Base-by-base conservation (phyloP, 805 yeast genomes). In the Myxozyma geophila region DNA sequence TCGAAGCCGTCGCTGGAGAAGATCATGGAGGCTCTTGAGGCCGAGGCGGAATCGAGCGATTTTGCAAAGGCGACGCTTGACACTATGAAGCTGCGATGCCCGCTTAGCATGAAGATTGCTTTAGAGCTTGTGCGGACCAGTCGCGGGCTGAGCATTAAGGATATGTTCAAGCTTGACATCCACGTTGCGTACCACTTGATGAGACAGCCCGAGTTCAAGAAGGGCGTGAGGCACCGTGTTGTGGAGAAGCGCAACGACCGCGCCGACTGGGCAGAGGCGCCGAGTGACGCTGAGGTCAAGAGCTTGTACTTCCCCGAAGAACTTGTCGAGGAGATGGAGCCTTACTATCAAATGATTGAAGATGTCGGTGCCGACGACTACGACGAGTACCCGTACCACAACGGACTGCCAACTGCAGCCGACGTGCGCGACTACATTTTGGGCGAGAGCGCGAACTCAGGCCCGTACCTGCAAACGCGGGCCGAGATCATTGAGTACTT, bases 341-440 rank as follows among this genome's bases (percentile, higher is more conserved):
- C 52, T 40, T 35, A 33, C 44, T 57, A 36, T 23, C 23, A 33
- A 23, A n/a, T 15, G 21, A 17, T 56, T 8, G 55, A 59, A 44
- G 41, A 23, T 15, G 7, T 46, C 9, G 62, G 76, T 37, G 73
- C 73, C 49, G 73, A 76, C 47, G 77, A 81, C 19, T 83, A 79
- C 76, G 74, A 72, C 40, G 76, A 81, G 66, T 82, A 84, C 71
- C 91, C 92, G 43, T 84, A 80, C 78, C 78, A 83, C 71, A 88
- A 85, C 82, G 97, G 96, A 37, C 81, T 95, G 69, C 98, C 98
- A 57, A 79, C 84, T 12, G 90, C 89, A 75, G 67, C 74, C 43
- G 88, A 85, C 64, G 81, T 93, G 62, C 83, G 82, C 71, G 78
- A 79, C 56, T 90, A 83, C 75, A 84, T 92, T 60, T 84, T 85